Evolutionary conservation across 2,329 filamentous ascomycete genomes (phyloP).

Genomic region (Fusarium gaditjirri): DNA sequence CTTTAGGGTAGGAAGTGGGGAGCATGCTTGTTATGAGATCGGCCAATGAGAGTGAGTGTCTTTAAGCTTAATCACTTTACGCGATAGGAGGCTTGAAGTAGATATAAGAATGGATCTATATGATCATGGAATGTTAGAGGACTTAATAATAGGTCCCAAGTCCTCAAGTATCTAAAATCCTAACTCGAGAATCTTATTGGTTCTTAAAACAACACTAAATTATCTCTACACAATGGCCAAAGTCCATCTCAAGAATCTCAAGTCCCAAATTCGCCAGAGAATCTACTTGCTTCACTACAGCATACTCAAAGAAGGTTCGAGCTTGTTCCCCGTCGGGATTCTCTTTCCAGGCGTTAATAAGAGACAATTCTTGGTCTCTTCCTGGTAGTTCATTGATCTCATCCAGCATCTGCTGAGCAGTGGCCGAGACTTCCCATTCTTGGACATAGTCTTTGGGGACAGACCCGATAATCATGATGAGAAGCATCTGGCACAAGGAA

Average conservation of each 20-base stretch:
- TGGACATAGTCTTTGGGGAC: conserved; percentile 55
- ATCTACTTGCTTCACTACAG: conserved; percentile 60
- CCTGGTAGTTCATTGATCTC: conserved; percentile 61
- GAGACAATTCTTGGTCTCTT: conserved; percentile 55
- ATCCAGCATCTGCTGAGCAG: conserved; percentile 59
- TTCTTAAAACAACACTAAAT: not conserved
- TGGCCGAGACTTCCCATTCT: conserved; percentile 57
- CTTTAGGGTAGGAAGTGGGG: not conserved
- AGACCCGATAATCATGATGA: conserved; percentile 59
- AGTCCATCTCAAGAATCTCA: conserved; percentile 55
- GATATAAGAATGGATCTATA: not conserved
- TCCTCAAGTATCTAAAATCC: not conserved
- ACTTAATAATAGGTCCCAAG: not conserved
- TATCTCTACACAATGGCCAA: conserved; percentile 41
- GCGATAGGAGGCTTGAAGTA: not conserved
- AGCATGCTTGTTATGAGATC: not conserved
- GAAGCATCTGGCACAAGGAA: conserved; percentile 63
- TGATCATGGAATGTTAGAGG: not conserved
- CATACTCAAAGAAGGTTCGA: conserved; percentile 60
- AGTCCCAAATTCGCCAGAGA: conserved; percentile 59
- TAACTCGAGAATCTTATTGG: not conserved
- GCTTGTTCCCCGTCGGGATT: conserved; percentile 54
- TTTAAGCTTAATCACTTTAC: not conserved
- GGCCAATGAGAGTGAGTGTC: not conserved
- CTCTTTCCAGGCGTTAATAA: conserved; percentile 58